Conservation (phyloP, 2,329 filamentous ascomycete species). For the Neurospora sp. region DNA sequence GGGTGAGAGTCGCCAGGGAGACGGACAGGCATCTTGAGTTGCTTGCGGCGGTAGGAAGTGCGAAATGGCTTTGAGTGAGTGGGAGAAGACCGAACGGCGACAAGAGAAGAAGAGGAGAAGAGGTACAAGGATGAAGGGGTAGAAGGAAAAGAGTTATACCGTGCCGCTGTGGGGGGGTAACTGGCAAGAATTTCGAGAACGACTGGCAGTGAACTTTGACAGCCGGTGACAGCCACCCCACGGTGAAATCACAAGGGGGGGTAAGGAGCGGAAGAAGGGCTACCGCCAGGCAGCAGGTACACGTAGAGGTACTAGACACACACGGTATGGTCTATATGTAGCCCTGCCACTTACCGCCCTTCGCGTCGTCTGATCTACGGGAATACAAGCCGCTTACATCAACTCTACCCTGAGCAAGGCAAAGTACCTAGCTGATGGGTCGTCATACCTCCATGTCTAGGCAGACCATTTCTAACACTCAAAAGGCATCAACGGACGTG, state of each 20-base stretch:
- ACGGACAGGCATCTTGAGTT: background rate
- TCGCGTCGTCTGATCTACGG: too few species aligned
- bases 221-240: background rate
- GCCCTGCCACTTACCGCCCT: background rate
- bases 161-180: background rate
- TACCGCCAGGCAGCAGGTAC: background rate
- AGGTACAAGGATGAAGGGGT: background rate
- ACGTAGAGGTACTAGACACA: background rate
- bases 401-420: background rate
- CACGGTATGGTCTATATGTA: background rate
- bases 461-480: too few species aligned
- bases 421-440: background rate
- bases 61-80: background rate
- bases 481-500: background rate
- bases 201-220: background rate
- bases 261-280: background rate
- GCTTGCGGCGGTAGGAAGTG: background rate
- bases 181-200: background rate
- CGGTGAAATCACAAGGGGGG: background rate
- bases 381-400: background rate
- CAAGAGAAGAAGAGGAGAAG: background rate
- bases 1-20: background rate
- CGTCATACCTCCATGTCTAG: background rate
- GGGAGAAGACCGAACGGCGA: background rate
- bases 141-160: background rate